phyloP scores from a whole-genome alignment of 768 basidiomycete species.

The Tylopilus sp. region DNA sequence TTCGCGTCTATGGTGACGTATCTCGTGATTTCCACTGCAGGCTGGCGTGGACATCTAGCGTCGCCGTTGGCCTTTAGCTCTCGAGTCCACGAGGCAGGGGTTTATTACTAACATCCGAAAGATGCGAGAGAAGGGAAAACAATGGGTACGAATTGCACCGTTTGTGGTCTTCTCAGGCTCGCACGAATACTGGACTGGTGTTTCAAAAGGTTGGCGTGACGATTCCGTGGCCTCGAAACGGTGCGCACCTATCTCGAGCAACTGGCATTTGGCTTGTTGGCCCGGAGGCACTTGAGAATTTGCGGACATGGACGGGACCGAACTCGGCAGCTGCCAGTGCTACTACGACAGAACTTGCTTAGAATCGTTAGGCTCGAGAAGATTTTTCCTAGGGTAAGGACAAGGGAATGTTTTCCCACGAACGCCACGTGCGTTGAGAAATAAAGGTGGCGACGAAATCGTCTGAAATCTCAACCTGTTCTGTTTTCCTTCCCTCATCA shows the following conservation, averaged over 20 bases:
- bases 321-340: not conserved
- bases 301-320: constrained; percentile 3
- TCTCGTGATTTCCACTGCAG: constrained; percentile 70
- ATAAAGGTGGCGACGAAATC: constrained; percentile 31
- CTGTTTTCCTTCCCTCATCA: constrained; percentile 27
- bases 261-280: constrained; percentile 42
- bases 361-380: not conserved
- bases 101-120: constrained; percentile 64
- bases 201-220: constrained; percentile 2
- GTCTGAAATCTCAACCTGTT: constrained; percentile 14
- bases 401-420: constrained; percentile 24
- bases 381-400: constrained; percentile 17
- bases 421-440: constrained; percentile 24
- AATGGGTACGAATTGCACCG: constrained; percentile 42
- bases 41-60: constrained; percentile 60
- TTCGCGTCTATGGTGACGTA: constrained; percentile 45
- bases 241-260: constrained; percentile 55
- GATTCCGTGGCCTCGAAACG: not conserved
- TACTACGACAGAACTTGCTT: no score
- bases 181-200: constrained; percentile 61
- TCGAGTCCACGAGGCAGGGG: not conserved
- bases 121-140: constrained; percentile 72
- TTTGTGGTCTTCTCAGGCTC: constrained; percentile 32
- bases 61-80: constrained; percentile 4
- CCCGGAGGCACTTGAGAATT: not conserved